A percentile compares a stretch with the other conserved stretches of the same genome.
Conservation (phyloP, 1,284 basidiomycete genomes). For the Boletus smithii region DNA sequence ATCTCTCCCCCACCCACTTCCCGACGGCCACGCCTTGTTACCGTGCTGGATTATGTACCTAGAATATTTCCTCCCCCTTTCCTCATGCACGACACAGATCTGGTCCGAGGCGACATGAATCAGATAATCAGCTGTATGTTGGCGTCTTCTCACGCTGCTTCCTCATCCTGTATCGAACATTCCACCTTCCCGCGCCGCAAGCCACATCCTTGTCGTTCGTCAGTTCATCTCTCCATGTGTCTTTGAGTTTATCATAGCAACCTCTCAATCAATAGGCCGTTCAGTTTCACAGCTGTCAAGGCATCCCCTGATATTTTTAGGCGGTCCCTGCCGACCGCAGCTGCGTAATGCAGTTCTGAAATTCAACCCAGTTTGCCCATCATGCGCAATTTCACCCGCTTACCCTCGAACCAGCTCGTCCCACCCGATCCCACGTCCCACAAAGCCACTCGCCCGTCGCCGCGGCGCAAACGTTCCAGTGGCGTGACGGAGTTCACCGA, state of each 20-base stretch:
- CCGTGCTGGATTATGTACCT: conserved; percentile 26
- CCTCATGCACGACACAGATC: background rate
- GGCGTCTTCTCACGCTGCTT: too few relatives aligned
- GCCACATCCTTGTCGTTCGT: too few relatives aligned
- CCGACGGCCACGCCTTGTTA: conserved; percentile 14
- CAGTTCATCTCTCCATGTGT: background rate
- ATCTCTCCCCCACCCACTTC: conserved; percentile 11
- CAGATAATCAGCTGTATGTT: too few relatives aligned
- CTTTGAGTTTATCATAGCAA: background rate
- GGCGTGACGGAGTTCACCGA: background rate
- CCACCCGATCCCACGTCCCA: background rate
- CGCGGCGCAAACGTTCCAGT: background rate
- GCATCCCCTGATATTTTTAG: conserved; percentile 1
- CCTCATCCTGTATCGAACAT: too few relatives aligned
- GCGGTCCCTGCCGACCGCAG: background rate
- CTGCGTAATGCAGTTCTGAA: background rate
- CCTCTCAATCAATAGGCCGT: too few relatives aligned
- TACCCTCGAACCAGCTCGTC: background rate
- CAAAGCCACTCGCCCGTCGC: background rate
- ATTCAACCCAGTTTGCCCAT: background rate
- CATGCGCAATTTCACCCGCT: background rate
- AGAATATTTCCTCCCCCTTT: background rate
- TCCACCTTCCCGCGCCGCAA: background rate
- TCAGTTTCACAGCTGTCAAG: too few relatives aligned
- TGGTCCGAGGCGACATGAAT: background rate